These are phyloP conservation scores for Arthrobotrys musiformis DNA, from an alignment of 2,329 filamentous ascomycete species.

Conservation along the genomic window DNA sequence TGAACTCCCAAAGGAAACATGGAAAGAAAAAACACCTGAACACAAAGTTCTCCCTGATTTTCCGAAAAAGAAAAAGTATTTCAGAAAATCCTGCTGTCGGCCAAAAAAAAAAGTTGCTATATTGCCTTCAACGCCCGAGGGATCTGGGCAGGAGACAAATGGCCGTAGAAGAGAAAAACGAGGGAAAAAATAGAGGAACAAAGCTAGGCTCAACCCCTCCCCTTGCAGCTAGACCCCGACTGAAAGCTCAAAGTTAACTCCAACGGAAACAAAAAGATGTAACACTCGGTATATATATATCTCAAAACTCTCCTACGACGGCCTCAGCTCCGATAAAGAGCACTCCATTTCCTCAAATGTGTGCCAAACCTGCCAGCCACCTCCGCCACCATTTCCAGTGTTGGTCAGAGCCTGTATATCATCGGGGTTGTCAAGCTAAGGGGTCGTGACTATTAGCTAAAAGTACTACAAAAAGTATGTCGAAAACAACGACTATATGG, in stretches of 20 bases:
- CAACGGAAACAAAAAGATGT: background rate
- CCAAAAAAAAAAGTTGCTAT: too few species aligned
- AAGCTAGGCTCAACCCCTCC: background rate
- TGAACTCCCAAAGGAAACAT: background rate
- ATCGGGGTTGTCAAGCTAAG: slow-evolving; percentile 32
- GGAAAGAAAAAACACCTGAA: background rate
- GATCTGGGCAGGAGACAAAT: too few species aligned
- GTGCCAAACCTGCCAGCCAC: slow-evolving; percentile 52
- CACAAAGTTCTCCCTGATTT: background rate
- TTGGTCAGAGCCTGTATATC: slow-evolving; percentile 29
- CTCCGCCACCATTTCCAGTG: background rate
- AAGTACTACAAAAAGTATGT: too few species aligned
- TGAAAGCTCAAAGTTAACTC: slow-evolving; percentile 1
- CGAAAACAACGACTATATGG: background rate
- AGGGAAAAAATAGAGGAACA: too few species aligned
- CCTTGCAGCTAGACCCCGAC: background rate
- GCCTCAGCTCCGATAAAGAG: slow-evolving; percentile 34
- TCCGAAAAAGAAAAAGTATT: background rate
- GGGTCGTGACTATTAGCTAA: background rate
- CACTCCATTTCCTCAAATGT: slow-evolving; percentile 54
- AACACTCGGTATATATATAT: background rate
- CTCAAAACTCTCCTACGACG: slow-evolving; percentile 16
- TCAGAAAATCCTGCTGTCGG: background rate
- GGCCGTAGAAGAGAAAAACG: background rate
- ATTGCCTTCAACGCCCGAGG: too few species aligned